Evolutionary conservation across 768 basidiomycete genomes (phyloP).

Genomic region (Roridomyces roridus): DNA sequence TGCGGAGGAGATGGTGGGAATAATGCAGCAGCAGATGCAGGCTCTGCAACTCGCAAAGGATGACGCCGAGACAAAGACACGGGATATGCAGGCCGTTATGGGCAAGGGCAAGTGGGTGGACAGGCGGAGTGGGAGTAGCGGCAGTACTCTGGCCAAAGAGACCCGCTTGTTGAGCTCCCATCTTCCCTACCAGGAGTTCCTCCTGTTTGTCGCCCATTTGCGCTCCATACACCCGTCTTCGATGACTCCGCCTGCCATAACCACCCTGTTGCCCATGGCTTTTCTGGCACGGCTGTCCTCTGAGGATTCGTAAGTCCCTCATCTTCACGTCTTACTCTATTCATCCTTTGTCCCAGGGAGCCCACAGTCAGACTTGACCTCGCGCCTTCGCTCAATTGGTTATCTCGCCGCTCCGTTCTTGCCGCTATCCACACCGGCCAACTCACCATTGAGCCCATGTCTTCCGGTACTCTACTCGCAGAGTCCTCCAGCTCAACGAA

Average conservation of each 20-base stretch:
- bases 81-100: slow-evolving; percentile 56
- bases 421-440: slow-evolving; percentile 88
- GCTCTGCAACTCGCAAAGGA: slow-evolving; percentile 71
- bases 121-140: slow-evolving; percentile 36
- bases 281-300: slow-evolving; percentile 76
- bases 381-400: slow-evolving; percentile 94
- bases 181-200: slow-evolving; percentile 80
- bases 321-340: slow-evolving; percentile 13
- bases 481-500: slow-evolving; percentile 49
- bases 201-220: slow-evolving; percentile 78
- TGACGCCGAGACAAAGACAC: slow-evolving; percentile 56
- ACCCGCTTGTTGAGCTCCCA: slow-evolving; percentile 69
- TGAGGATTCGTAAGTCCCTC: slow-evolving; percentile 84
- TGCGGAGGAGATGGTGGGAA: slow-evolving; percentile 86
- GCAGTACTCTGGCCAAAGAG: slow-evolving; percentile 34
- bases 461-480: slow-evolving; percentile 62
- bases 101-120: slow-evolving; percentile 77
- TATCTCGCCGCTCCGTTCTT: slow-evolving; percentile 85
- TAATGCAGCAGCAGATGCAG: slow-evolving; percentile 90
- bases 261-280: slow-evolving; percentile 76
- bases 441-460: slow-evolving; percentile 86
- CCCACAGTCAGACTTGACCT: slow-evolving; percentile 91
- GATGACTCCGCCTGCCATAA: slow-evolving; percentile 67
- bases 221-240: slow-evolving; percentile 71
- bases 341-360: slow-evolving; percentile 58